Base-by-base conservation (phyloP, 1,284 basidiomycete genomes). In the Papiliotrema nemorosa region DNA sequence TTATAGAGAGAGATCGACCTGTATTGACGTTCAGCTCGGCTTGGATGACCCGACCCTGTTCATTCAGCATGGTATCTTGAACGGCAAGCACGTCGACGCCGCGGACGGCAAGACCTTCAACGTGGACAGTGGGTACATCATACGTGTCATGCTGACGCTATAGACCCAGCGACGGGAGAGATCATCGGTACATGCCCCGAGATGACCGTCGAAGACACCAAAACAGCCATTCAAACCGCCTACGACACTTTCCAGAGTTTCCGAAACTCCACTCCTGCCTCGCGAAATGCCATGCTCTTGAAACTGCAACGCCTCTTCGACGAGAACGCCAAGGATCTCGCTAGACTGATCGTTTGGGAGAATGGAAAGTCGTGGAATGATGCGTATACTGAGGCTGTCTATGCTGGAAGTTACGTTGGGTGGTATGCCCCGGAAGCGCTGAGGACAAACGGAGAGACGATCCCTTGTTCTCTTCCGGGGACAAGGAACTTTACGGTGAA, bases 401-500 rank as follows among this genome's bases (percentile, higher is more conserved):
- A 94, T 62, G 86, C 86, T 55, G 83, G 88, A 9, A 88, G 87
- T 12, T 94, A 90, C 73, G 60, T 92, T 44, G 86, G 88, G 80
- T 90, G 89, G 72, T 75, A 73, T 86, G 90, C 91, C 29, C 91
- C 84, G 64, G 92, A 96, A 69, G 90, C 90, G 18, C 80, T 94
- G 26, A 81, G 92, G 33, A 73, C 69, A 12, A 74, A 77, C 54
- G 78, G 78, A 82, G 89, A 94, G 74, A 84, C 87, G 10, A 84
- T 97, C 27, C 93, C 94, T 3, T 86, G 86, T 7, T 76, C 88
- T 0, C 73, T 87, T 31, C 78, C 84, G 1, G 82, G 81, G 44
- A 76, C 86, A 12, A 84, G 93, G 46, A 94, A 94, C 69, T 75
- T 97, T 18, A 86, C 90, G n/a, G 85, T 97, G 63, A 92, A 93